Conservation (phyloP, 208 protist species). For the Trypanosoma grayi region DNA sequence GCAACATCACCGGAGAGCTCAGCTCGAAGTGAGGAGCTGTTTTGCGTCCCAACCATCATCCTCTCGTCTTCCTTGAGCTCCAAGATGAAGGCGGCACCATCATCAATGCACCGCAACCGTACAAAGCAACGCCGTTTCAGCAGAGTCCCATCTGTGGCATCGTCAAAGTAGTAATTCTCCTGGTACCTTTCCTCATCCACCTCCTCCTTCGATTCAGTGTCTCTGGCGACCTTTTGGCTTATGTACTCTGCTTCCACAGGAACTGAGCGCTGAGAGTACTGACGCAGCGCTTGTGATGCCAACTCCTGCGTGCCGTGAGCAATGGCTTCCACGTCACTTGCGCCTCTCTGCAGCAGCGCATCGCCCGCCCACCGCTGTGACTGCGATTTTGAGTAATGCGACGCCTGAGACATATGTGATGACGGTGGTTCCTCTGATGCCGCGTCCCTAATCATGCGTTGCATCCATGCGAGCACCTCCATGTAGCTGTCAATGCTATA, state of each 20-base stretch:
- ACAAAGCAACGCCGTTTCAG: conserved; percentile 34
- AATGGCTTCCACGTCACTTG: not conserved
- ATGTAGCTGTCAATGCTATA: conserved; percentile 50
- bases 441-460: conserved; percentile 8
- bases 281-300: not conserved
- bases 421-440: not conserved
- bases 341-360: not conserved
- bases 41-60: conserved; percentile 40
- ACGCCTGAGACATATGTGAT: not conserved
- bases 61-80: conserved; percentile 59
- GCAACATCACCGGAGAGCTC: conserved; percentile 54
- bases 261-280: not conserved
- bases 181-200: conserved; percentile 39
- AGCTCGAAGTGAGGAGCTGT: conserved; percentile 29
- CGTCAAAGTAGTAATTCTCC: conserved; percentile 76
- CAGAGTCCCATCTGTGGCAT: conserved; percentile 42
- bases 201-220: not conserved
- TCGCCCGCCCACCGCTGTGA: not conserved
- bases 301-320: not conserved
- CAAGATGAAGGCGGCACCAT: conserved; percentile 34
- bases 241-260: not conserved
- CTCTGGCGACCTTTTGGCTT: not conserved
- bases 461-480: conserved; percentile 50
- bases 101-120: conserved; percentile 47
- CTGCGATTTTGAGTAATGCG: not conserved